A percentile compares a stretch with the other conserved stretches of the same genome.
phyloP scores from a whole-genome alignment of 2,329 filamentous ascomycete genomes.

The Cladosporium austrohemisphaericum region DNA sequence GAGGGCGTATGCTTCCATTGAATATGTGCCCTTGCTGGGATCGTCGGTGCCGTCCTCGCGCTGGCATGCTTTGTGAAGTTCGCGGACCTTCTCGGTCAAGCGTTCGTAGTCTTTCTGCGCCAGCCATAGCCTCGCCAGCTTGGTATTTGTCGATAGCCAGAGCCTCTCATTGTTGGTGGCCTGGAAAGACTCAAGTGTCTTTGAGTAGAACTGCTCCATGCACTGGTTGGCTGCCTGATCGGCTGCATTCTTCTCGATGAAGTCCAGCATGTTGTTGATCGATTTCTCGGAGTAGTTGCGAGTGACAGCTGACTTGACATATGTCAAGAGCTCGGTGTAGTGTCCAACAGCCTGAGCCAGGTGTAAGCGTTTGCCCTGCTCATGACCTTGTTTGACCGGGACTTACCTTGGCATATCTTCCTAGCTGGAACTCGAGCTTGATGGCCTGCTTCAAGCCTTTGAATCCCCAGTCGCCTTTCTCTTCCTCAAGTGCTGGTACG shows the following conservation, averaged over 20 bases:
- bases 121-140: conserved; percentile 84
- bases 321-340: conserved; percentile 91
- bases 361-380: conserved; percentile 9
- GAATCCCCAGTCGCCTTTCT: conserved; percentile 98
- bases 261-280: conserved; percentile 98
- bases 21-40: conserved; percentile 92
- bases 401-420: conserved; percentile 73
- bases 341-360: conserved; percentile 73
- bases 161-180: conserved; percentile 95
- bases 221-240: conserved; percentile 68
- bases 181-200: conserved; percentile 92
- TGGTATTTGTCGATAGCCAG: conserved; percentile 98
- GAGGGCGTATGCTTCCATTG: conserved; percentile 89
- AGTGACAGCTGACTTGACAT: conserved; percentile 94
- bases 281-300: conserved; percentile 99
- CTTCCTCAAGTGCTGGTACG: conserved; percentile 75
- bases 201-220: conserved; percentile 93
- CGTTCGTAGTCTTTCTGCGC: conserved; percentile 84
- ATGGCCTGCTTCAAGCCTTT: conserved; percentile 97
- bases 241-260: conserved; percentile 84
- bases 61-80: conserved; percentile 87
- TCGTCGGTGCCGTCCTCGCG: conserved; percentile 83
- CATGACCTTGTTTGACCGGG: neutral
- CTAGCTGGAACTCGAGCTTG: conserved; percentile 92
- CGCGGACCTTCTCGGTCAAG: conserved; percentile 76